phyloP scores from a whole-genome alignment of 805 yeast species.

The Kuraishia molischiana region DNA sequence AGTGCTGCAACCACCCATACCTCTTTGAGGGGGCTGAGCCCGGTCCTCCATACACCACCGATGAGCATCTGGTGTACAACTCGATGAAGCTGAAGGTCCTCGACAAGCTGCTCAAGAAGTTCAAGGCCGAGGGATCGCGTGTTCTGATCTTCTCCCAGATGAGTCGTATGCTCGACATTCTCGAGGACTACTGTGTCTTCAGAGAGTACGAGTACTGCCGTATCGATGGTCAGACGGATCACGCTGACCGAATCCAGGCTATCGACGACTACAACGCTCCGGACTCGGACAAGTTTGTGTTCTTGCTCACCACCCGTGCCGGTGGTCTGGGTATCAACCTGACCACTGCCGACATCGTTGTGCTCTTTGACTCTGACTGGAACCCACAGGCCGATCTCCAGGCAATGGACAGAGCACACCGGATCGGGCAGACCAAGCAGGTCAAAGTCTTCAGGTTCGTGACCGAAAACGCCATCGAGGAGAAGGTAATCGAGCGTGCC shows the following conservation, averaged over 20 bases:
- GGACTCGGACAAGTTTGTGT: slow-evolving; percentile 64
- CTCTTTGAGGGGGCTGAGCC: slow-evolving; percentile 97
- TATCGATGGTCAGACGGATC: slow-evolving; percentile 80
- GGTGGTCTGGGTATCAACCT: slow-evolving; percentile 85
- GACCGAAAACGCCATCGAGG: slow-evolving; percentile 94
- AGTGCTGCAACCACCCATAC: slow-evolving; percentile 92
- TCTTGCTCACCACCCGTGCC: slow-evolving; percentile 73
- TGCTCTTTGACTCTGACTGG: slow-evolving; percentile 77
- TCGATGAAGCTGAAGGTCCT: slow-evolving; percentile 64
- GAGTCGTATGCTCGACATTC: slow-evolving; percentile 72
- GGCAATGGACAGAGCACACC: slow-evolving; percentile 85
- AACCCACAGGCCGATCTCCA: slow-evolving; percentile 85
- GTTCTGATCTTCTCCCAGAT: slow-evolving; percentile 76
- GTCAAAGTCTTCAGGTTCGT: slow-evolving; percentile 88
- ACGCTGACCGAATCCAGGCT: slow-evolving; percentile 62
- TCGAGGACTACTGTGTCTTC: slow-evolving; percentile 71
- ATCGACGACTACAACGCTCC: slow-evolving; percentile 86
- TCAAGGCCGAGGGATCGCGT: slow-evolving; percentile 65
- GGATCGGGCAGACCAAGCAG: slow-evolving; percentile 87
- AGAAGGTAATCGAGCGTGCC: slow-evolving; percentile 91
- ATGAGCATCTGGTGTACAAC: slow-evolving; percentile 70
- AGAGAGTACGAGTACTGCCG: slow-evolving; percentile 65
- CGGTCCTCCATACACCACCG: slow-evolving; percentile 82
- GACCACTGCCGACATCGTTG: slow-evolving; percentile 72
- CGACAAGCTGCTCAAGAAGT: slow-evolving; percentile 59